phyloP scores from a whole-genome alignment of 2,329 filamentous ascomycete genomes.

The Didymella arachidicola region DNA sequence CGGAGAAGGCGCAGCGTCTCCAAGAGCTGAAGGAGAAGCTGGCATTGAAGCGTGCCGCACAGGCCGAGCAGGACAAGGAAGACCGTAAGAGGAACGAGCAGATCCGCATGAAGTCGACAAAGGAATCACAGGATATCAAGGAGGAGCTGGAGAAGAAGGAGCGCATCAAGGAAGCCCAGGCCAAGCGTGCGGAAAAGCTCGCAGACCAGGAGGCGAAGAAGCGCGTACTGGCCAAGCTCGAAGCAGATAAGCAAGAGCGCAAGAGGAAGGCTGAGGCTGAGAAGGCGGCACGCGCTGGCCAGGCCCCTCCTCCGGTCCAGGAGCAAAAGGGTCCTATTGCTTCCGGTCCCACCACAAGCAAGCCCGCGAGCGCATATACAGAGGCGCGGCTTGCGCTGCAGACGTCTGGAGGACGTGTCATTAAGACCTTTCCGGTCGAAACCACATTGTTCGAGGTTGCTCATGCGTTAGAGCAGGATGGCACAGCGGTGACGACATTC shows the following conservation, averaged over 20 bases:
- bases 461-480: conserved; percentile 75
- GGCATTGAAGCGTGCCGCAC: conserved; percentile 73
- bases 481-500: conserved; percentile 76
- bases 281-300: conserved; percentile 86
- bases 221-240: conserved; percentile 90
- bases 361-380: conserved; percentile 74
- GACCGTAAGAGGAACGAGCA: conserved; percentile 86
- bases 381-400: conserved; percentile 85
- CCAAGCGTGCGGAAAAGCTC: conserved; percentile 86
- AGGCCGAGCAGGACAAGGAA: conserved; percentile 77
- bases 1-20: conserved; percentile 84
- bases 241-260: conserved; percentile 90
- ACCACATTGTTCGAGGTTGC: conserved; percentile 94
- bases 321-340: conserved; percentile 58
- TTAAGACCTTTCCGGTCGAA: conserved; percentile 87
- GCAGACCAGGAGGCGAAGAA: conserved; percentile 87
- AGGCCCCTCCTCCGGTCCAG: conserved; percentile 58
- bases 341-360: conserved; percentile 61
- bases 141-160: conserved; percentile 89
- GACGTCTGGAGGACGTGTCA: conserved; percentile 75
- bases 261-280: conserved; percentile 83
- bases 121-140: conserved; percentile 86
- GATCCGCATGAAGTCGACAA: conserved; percentile 85
- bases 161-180: conserved; percentile 87
- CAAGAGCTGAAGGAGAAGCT: conserved; percentile 76